Percentiles rank a stretch among this genome's conserved stretches.
Evolutionary conservation across 2,329 filamentous ascomycete species (phyloP).

Genomic region (Fusarium nematophilum): DNA sequence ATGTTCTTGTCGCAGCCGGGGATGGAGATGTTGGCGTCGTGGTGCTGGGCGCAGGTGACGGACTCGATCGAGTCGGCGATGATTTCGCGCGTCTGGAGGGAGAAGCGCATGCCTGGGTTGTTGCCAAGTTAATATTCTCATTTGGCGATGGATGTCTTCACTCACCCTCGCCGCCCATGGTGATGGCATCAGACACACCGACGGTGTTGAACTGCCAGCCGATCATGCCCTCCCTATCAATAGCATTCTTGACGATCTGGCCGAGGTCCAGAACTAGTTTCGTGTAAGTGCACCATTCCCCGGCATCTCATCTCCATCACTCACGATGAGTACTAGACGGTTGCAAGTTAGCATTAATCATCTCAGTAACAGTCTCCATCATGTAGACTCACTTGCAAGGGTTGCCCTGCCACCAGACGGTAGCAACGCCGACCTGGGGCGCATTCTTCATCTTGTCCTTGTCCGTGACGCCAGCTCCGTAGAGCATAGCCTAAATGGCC

Average conservation of each 20-base stretch:
- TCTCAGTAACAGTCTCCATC: background rate
- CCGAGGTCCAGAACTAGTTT: conserved; percentile 82
- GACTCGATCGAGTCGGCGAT: conserved; percentile 96
- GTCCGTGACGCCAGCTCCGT: conserved; percentile 88
- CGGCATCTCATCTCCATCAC: conserved; percentile 34
- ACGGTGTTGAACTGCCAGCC: conserved; percentile 96
- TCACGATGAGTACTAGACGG: conserved; percentile 54
- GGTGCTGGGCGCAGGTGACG: conserved; percentile 89
- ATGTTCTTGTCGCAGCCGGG: conserved; percentile 98
- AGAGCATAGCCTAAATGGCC: conserved; percentile 82
- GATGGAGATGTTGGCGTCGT: conserved; percentile 93
- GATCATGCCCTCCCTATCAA: conserved; percentile 86
- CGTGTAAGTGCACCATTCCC: conserved; percentile 27
- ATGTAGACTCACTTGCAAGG: conserved; percentile 81
- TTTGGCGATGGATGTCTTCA: background rate
- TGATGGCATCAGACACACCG: conserved; percentile 90
- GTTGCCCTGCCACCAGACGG: conserved; percentile 98
- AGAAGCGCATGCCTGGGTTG: conserved; percentile 87
- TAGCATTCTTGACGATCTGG: conserved; percentile 84
- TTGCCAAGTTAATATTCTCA: conserved; percentile 2
- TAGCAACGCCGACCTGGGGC: conserved; percentile 90
- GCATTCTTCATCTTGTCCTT: conserved; percentile 87
- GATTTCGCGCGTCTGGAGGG: conserved; percentile 88
- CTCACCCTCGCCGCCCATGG: conserved; percentile 91
- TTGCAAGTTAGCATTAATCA: conserved; percentile 17